A percentile compares a stretch with the other conserved stretches of the same genome.
phyloP scores from a whole-genome alignment of 2,329 filamentous ascomycete genomes.

The Penicillium expansum region DNA sequence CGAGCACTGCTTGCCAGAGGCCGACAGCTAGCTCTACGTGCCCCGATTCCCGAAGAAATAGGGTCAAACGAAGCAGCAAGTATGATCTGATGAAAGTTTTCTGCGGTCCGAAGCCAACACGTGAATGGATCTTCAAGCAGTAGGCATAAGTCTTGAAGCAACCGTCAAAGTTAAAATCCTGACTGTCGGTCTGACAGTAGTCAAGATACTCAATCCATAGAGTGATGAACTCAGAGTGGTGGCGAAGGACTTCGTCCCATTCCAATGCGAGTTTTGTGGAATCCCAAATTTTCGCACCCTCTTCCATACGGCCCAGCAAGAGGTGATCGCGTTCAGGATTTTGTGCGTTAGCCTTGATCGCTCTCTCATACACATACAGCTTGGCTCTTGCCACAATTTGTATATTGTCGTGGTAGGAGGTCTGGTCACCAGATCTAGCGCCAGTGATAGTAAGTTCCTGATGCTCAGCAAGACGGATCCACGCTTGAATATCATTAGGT shows the following conservation, averaged over 20 bases:
- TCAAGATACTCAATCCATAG: conserved; percentile 74
- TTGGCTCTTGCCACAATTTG: conserved; percentile 75
- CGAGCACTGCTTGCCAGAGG: conserved; percentile 78
- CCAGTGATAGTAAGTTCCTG: conserved; percentile 66
- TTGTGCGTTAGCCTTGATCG: conserved; percentile 58
- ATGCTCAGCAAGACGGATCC: conserved; percentile 75
- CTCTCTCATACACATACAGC: conserved; percentile 74
- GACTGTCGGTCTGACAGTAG: conserved; percentile 65
- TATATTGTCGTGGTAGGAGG: conserved; percentile 58
- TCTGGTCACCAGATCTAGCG: conserved; percentile 31
- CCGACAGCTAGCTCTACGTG: conserved; percentile 74
- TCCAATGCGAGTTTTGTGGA: conserved; percentile 57
- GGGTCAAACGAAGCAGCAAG: conserved; percentile 70
- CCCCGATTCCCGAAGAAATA: conserved; percentile 72
- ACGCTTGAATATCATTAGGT: conserved; percentile 66
- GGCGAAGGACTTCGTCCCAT: conserved; percentile 63
- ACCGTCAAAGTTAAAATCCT: conserved; percentile 65
- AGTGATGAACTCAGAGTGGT: conserved; percentile 56
- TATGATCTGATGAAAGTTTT: conserved; percentile 56
- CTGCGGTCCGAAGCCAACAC: conserved; percentile 18
- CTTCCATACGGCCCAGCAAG: conserved; percentile 66
- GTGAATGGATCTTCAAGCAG: conserved; percentile 50
- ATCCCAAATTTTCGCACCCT: conserved; percentile 74
- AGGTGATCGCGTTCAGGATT: conserved; percentile 56
- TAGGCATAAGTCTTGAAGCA: conserved; percentile 59